A percentile compares a stretch with the other conserved stretches of the same genome.
Conservation (phyloP, 176 grass and related monocot species). For the Triticum urartu region DNA sequence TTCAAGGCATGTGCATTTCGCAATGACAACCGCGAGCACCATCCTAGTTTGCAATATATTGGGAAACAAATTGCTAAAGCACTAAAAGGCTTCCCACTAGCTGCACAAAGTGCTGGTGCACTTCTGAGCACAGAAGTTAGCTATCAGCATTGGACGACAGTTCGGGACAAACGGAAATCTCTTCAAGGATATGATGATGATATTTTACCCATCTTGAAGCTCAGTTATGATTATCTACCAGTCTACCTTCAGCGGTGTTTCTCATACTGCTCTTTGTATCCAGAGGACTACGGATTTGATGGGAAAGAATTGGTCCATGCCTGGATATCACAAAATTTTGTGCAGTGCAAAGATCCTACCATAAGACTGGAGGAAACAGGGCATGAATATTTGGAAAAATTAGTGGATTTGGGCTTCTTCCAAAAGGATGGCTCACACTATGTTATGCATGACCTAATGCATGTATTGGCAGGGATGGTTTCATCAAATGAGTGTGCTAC, state of each 20-base stretch:
- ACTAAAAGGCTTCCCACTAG: conserved; percentile 21
- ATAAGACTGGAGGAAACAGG: conserved; percentile 39
- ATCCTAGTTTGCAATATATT: conserved; percentile 17
- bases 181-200: background rate
- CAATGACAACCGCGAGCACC: background rate
- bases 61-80: conserved; percentile 6
- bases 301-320: background rate
- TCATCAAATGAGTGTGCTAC: conserved; percentile 36
- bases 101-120: conserved; percentile 21
- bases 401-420: conserved; percentile 30
- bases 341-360: background rate
- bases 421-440: background rate
- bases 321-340: conserved; percentile 58
- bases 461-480: conserved; percentile 29
- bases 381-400: background rate
- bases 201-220: conserved; percentile 21
- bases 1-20: conserved; percentile 53
- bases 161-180: conserved; percentile 28
- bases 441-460: conserved; percentile 41
- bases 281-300: background rate
- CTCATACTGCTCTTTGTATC: conserved; percentile 29
- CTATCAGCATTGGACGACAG: background rate
- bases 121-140: background rate
- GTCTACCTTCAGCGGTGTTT: conserved; percentile 16
- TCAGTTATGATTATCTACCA: conserved; percentile 40